These are phyloP conservation scores for Metschnikowia anglica DNA, from an alignment of 805 yeast genomes.

Conservation along the genomic window DNA sequence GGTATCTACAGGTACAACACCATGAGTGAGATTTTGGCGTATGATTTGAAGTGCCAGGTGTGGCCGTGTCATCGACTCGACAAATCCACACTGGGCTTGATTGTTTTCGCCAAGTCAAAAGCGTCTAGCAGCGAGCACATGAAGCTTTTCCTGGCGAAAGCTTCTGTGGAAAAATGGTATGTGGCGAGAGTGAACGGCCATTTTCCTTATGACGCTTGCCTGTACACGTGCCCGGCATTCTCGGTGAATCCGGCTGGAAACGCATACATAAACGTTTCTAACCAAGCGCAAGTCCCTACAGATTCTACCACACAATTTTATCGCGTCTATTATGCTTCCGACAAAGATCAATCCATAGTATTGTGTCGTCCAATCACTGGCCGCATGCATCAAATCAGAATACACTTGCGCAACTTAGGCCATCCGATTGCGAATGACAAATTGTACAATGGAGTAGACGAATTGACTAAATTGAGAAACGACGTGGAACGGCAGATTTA, in stretches of 20 bases:
- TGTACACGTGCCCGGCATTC: conserved; percentile 42
- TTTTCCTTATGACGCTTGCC: conserved; percentile 34
- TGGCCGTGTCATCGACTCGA: conserved; percentile 52
- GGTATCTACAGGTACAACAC: conserved; percentile 45
- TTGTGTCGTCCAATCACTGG: conserved; percentile 53
- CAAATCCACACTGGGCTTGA: conserved; percentile 51
- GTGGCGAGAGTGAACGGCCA: conserved; percentile 44
- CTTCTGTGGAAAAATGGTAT: conserved; percentile 39
- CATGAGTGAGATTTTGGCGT: conserved; percentile 41
- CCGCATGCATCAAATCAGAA: conserved; percentile 56
- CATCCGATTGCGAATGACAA: conserved; percentile 20
- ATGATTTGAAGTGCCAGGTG: conserved; percentile 28
- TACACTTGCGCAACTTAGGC: conserved; percentile 50
- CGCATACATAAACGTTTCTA: conserved; percentile 27
- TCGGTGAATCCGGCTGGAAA: conserved; percentile 28
- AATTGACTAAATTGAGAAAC: conserved; percentile 5
- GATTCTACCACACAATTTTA: conserved; percentile 37
- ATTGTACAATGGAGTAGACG: conserved; percentile 12
- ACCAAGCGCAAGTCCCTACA: conserved; percentile 25
- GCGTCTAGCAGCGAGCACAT: conserved; percentile 33
- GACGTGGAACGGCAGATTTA: conserved; percentile 12
- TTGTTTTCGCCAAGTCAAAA: conserved; percentile 43
- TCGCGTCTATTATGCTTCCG: conserved; percentile 28
- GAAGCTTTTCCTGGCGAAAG: conserved; percentile 30
- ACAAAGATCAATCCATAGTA: conserved; percentile 42